These are phyloP conservation scores for Kazachstania africana DNA, from an alignment of 805 yeast species.

Conservation along the genomic window DNA sequence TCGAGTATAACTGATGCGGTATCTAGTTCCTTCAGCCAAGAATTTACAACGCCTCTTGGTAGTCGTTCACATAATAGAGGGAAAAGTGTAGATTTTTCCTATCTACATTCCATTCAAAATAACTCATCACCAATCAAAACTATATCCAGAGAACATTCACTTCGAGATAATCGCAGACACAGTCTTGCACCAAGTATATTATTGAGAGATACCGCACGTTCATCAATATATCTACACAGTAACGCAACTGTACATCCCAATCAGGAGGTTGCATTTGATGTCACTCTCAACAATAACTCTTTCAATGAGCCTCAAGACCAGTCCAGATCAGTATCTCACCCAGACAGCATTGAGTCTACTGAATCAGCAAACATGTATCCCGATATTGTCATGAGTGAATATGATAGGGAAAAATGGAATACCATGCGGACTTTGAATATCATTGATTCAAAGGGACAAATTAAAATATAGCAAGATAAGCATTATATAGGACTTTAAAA, in stretches of 20 bases:
- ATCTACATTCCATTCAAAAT: constrained; percentile 21
- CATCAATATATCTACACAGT: no score
- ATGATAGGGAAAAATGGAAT: constrained; percentile 27
- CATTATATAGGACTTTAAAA: no score
- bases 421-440: constrained; percentile 6
- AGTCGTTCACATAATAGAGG: constrained; percentile 12
- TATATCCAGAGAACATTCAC: no score
- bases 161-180: no score
- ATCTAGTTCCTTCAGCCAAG: background rate
- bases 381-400: constrained; percentile 22
- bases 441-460: constrained; percentile 4
- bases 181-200: no score
- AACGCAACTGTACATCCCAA: no score
- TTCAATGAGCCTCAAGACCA: no score
- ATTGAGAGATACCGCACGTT: no score
- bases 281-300: no score
- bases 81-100: constrained; percentile 23
- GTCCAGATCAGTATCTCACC: no score
- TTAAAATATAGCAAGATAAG: background rate
- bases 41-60: background rate
- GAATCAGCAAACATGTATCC: constrained; percentile 15
- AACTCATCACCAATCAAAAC: no score
- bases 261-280: no score
- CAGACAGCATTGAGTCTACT: constrained; percentile 4
- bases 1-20: constrained; percentile 20